phyloP scores from a whole-genome alignment of 106 monocot species.

The Phalaenopsis aphrodite region DNA sequence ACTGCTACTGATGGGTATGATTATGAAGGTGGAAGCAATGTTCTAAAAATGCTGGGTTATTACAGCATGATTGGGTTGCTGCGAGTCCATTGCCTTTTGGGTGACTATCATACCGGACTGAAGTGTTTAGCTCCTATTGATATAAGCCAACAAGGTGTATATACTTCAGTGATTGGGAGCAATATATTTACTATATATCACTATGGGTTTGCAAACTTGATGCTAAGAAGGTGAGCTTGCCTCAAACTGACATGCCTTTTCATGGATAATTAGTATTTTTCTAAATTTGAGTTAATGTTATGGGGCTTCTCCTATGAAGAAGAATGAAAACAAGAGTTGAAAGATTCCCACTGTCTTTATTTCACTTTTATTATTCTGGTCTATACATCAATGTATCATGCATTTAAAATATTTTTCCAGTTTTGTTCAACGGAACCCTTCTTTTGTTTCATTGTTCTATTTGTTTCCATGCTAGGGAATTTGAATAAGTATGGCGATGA shows the following conservation, averaged over 20 bases:
- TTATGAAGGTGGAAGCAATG: constrained; percentile 92
- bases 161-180: constrained; percentile 89
- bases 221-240: constrained; percentile 62
- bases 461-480: background rate
- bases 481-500: background rate
- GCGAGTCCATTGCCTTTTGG: constrained; percentile 86
- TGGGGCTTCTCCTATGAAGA: background rate
- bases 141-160: constrained; percentile 82
- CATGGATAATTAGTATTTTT: background rate
- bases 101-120: constrained; percentile 82
- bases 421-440: background rate
- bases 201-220: constrained; percentile 90
- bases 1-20: constrained; percentile 90
- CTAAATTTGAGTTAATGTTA: background rate
- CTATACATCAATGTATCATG: background rate
- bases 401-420: background rate
- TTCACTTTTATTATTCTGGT: background rate
- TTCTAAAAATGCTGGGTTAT: constrained; percentile 92
- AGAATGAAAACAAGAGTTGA: background rate
- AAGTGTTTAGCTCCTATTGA: constrained; percentile 90
- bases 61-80: constrained; percentile 95
- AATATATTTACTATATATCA: constrained; percentile 93
- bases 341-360: background rate
- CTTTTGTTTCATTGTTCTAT: background rate
- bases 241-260: background rate